These are phyloP conservation scores for Solanum paucissectum DNA, from an alignment of 257 asterid genomes.

Conservation along the genomic window DNA sequence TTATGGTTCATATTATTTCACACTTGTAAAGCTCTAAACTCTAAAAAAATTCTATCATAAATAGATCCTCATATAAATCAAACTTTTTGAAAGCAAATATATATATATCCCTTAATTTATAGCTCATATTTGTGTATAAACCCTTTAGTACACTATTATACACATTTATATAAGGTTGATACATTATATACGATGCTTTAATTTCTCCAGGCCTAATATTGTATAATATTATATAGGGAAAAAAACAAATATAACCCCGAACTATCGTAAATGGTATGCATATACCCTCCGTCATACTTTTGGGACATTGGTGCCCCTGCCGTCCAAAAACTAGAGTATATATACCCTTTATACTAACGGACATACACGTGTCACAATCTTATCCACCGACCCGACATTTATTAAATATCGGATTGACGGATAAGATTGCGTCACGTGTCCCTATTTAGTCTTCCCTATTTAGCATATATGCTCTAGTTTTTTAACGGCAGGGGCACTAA, in stretches of 20 bases:
- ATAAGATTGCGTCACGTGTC: too few relatives aligned
- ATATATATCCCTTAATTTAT: too few relatives aligned
- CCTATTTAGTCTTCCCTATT: too few relatives aligned
- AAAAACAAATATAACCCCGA: accelerated
- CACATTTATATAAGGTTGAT: too few relatives aligned
- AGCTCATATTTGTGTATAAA: not conserved
- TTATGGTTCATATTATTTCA: not conserved
- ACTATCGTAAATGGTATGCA: not conserved
- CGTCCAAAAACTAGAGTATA: not conserved
- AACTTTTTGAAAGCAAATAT: too few relatives aligned
- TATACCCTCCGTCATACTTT: not conserved
- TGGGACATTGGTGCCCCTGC: not conserved
- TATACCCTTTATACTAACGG: not conserved
- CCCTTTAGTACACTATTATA: not conserved
- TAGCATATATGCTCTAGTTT: not conserved
- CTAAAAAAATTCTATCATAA: not conserved
- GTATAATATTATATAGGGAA: too few relatives aligned
- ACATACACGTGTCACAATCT: not conserved
- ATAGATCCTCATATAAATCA: too few relatives aligned
- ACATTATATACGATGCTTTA: too few relatives aligned
- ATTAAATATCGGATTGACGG: too few relatives aligned
- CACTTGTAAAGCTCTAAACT: not conserved
- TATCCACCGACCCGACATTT: not conserved
- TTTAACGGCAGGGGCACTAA: too few relatives aligned
- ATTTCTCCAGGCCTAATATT: too few relatives aligned